Conservation (phyloP, 192 early-diverging fungal species). For the Hyaloraphidium curvatum region DNA sequence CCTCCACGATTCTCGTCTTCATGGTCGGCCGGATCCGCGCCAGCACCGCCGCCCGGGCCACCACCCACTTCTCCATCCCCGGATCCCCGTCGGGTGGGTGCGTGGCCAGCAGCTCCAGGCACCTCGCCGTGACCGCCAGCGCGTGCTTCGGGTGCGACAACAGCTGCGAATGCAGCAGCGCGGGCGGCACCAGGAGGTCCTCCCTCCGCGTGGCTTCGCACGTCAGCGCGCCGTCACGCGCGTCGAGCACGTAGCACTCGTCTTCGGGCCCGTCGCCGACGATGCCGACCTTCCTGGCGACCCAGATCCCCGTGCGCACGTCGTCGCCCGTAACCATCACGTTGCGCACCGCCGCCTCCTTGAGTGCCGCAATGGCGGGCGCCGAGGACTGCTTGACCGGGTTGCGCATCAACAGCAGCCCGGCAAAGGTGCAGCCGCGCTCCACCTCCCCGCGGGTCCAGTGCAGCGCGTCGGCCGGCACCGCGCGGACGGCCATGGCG, state of each 20-base stretch:
- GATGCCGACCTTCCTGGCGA: conserved; percentile 48
- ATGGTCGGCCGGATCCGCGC: background rate
- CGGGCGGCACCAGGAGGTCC: background rate
- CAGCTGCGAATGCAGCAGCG: background rate
- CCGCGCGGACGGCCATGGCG: conserved; percentile 39
- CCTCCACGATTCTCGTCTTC: conserved; percentile 33
- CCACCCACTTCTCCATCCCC: conserved; percentile 29
- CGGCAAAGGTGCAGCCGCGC: conserved; percentile 23
- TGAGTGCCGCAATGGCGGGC: conserved; percentile 41
- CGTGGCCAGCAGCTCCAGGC: conserved; percentile 31
- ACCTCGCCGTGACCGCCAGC: conserved; percentile 7
- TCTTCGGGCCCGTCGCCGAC: conserved; percentile 22
- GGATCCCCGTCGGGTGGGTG: conserved; percentile 20
- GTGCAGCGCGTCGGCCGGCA: conserved; percentile 20
- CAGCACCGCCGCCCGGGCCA: conserved; percentile 5
- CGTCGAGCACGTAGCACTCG: too few relatives aligned
- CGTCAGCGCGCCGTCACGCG: too few relatives aligned
- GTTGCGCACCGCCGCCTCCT: conserved; percentile 39
- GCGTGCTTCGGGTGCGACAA: background rate
- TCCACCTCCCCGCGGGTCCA: conserved; percentile 42
- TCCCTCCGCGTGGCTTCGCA: too few relatives aligned
- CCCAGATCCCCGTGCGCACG: conserved; percentile 47
- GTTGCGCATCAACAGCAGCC: conserved; percentile 57
- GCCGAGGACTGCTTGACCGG: conserved; percentile 50
- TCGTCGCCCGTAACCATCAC: conserved; percentile 79